Base-by-base conservation (phyloP, 228 moss, liverwort and hornwort species). In the Sphagnum magellanicum region DNA sequence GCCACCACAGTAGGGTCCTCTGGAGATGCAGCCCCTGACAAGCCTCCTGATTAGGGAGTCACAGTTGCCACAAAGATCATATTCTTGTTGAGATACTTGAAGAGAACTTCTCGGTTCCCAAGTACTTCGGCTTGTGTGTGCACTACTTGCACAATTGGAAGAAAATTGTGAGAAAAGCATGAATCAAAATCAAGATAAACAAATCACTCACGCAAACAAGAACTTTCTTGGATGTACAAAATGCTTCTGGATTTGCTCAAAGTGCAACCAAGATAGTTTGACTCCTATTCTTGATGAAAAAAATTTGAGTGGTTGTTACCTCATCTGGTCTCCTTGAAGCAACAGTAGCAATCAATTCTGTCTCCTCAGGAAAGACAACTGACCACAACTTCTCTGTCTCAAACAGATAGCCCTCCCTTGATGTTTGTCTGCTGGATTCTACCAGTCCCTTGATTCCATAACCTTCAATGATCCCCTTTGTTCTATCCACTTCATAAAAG, bases 71-170 rank as follows among this genome's bases (percentile, higher is more conserved):
- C 98, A 75, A 98, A 98, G 59, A 92, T 82, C 67, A 89, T 70
- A 72, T 98, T 93, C 74, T 90, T 98, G 60, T 86, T 94, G 14
- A 94, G 87, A 78, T 87, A 90, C 80, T 98, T 98, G 71, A 82
- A 98, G 11, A 90, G 60, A 52, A 94, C 85, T 73, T 98, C 90
- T 47, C 92, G 86, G 74, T 90, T 86, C 0, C 90, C 81, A 53
- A 93, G 79, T 64, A 98, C 89, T 68, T 98, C 94, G 5, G 93
- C 86, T 71, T 98, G 98, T 10, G 94, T 94, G 65, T 98, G 94
- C 46, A 90, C 87, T 69, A 89, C 85, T 91, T 98, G 86, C 76
- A 32, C 32, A 32, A 2, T 32, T 32, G 3, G 3, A 32, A 32
- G 32, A 32, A 32, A 32, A 32, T 32, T 32, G 32, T 32, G 32